These are phyloP conservation scores for Albifimbria verrucaria DNA, from an alignment of 2,329 filamentous ascomycete species.

Conservation along the genomic window DNA sequence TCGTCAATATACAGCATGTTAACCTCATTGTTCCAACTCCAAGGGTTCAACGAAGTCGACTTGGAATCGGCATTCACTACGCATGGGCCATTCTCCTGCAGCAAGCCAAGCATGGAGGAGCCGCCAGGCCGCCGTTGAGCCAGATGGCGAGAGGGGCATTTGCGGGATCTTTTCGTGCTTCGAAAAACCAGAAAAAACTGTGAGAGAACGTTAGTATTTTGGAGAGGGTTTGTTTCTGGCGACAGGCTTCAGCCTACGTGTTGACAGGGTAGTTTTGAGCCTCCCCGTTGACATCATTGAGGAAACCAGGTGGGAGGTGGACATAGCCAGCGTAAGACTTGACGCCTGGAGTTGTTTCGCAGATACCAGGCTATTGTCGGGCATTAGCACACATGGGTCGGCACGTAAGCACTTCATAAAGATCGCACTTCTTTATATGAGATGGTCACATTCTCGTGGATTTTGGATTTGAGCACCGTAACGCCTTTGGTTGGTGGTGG, in stretches of 20 bases:
- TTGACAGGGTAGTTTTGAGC: conserved; percentile 38
- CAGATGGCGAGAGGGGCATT: conserved; percentile 53
- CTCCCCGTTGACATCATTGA: conserved; percentile 41
- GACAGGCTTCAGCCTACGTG: conserved; percentile 34
- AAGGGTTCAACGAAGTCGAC: conserved; percentile 52
- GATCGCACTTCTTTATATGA: conserved; percentile 51
- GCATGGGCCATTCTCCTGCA: conserved; percentile 56
- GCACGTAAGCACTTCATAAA: too few species aligned
- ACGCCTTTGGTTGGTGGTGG: conserved; percentile 28
- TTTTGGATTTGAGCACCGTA: conserved; percentile 52
- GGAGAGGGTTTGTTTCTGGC: background rate
- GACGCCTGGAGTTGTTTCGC: conserved; percentile 54
- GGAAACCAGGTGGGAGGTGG: conserved; percentile 42
- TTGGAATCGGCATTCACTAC: conserved; percentile 45
- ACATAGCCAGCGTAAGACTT: conserved; percentile 66
- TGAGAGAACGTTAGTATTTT: background rate
- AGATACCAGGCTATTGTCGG: conserved; percentile 46
- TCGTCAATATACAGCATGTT: conserved; percentile 55
- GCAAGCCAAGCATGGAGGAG: conserved; percentile 39
- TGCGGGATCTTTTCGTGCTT: conserved; percentile 36
- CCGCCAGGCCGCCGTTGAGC: conserved; percentile 36
- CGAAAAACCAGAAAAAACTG: conserved; percentile 49
- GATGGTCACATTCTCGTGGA: conserved; percentile 58
- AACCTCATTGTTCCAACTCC: conserved; percentile 59
- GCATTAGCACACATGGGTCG: too few species aligned